These are phyloP conservation scores for Dysphania ambrosioides DNA, from an alignment of 148 eudicot genomes.

Conservation along the genomic window DNA sequence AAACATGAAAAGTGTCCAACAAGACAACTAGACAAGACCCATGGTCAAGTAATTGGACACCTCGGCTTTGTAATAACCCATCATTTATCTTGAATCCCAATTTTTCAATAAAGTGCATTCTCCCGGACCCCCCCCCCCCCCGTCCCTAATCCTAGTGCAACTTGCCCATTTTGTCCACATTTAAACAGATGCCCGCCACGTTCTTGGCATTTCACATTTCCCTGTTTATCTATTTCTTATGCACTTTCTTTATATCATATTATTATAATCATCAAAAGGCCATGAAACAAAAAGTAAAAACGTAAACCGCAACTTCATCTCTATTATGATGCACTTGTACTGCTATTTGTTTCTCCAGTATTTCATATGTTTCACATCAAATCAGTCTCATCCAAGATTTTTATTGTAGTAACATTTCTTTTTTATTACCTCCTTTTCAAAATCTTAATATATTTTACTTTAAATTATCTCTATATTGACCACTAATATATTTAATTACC, in stretches of 20 bases:
- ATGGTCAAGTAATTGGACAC: background rate
- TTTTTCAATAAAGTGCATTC: conserved; percentile 9
- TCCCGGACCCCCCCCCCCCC: background rate
- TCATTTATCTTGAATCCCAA: conserved; percentile 16
- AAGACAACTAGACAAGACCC: conserved; percentile 12
- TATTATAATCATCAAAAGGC: no score
- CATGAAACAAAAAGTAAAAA: no score
- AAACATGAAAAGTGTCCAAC: background rate
- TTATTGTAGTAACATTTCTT: no score
- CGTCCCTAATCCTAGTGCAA: conserved; percentile 18
- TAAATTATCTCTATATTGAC: no score
- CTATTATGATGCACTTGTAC: no score
- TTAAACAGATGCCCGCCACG: conserved; percentile 21
- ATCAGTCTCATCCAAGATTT: no score
- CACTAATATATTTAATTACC: no score
- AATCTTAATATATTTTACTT: no score
- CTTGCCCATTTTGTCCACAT: conserved; percentile 1
- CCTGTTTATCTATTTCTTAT: conserved; percentile 7
- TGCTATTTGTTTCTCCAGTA: background rate
- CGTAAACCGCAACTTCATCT: no score
- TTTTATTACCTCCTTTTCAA: no score
- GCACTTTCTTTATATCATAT: background rate
- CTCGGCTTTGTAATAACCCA: conserved; percentile 3
- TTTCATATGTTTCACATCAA: background rate
- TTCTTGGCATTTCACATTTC: background rate